Evolutionary conservation across 2,329 filamentous ascomycete genomes (phyloP), one percentile per base, ranked within the genome.

Genomic region (Penicillium sp.): DNA sequence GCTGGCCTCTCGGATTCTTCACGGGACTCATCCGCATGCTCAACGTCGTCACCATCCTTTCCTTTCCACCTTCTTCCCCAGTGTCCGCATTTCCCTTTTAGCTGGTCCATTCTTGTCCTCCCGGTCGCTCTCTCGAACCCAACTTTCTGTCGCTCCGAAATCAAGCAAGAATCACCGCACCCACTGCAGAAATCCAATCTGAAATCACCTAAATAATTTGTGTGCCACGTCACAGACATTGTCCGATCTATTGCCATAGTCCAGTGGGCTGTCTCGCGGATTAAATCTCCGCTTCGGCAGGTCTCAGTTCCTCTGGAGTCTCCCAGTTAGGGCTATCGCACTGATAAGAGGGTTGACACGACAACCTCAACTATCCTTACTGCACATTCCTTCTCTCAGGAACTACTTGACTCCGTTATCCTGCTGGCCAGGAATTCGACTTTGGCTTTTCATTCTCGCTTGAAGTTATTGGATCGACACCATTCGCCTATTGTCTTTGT

Each of bases 321-420:
- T 60, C 53, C 43, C 65, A 64, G 65, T 69, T 68, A 69, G 67
- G 67, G 67, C 66, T 69, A 69, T 68, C 67, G 54, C 59, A 58
- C 50, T 63, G 69, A 69, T 69, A 69, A 70, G 58, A 58, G 66
- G 51, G 64, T 74, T 73, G 71, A 74, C 72, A 71, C 70, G 72
- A 74, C 72, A 74, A 74, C 72, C 69, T 67, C 64, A 63, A 65
- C 68, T 68, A 73, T 73, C 69, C 69, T 72, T 68, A 62, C 65
- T 57, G 65, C 66, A 63, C 70, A 72, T 73, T 74, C 69, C 64
- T 70, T 62, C 62, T 59, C 59, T 50, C 39, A 34, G 56, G 35
- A 31, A 63, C 62, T 59, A 58, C 62, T 64, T 60, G 54, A 64
- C 58, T 57, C 53, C 45, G 58, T 67, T 67, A 28, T 62, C 64